Evolutionary conservation across 2,329 filamentous ascomycete species (phyloP).

Genomic region (Aspergillus amoenus): DNA sequence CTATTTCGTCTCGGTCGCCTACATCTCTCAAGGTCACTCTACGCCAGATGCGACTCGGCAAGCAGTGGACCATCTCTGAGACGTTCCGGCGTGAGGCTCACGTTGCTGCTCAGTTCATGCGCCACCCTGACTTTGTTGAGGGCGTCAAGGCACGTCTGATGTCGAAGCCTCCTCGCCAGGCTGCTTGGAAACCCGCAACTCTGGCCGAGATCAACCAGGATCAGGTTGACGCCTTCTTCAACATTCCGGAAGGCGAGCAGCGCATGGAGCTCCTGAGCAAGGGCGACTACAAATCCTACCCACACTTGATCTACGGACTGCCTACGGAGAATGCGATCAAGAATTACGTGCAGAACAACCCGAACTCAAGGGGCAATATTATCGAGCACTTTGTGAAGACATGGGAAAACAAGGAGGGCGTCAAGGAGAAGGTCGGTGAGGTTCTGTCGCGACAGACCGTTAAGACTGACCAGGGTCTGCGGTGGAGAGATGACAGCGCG

Average conservation of each 20-base stretch:
- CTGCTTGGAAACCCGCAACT: conserved; percentile 73
- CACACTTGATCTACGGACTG: conserved; percentile 66
- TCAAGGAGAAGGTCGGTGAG: conserved; percentile 66
- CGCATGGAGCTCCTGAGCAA: conserved; percentile 62
- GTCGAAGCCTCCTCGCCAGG: conserved; percentile 63
- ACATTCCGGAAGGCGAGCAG: conserved; percentile 44
- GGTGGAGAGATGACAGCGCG: conserved; percentile 20
- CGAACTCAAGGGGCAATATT: conserved; percentile 57
- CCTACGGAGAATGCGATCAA: conserved; percentile 65
- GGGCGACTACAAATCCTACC: conserved; percentile 69
- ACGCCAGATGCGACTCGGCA: conserved; percentile 75
- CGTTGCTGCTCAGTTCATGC: conserved; percentile 87
- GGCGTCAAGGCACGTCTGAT: conserved; percentile 83
- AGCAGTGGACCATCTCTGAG: conserved; percentile 75
- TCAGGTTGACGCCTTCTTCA: conserved; percentile 70
- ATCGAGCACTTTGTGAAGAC: conserved; percentile 61
- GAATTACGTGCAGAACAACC: conserved; percentile 41
- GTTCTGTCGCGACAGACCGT: conserved; percentile 64
- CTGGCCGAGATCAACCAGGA: conserved; percentile 64
- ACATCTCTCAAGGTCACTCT: conserved; percentile 83
- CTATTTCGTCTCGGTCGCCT: conserved; percentile 76
- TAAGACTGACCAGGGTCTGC: conserved; percentile 42
- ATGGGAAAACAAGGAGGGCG: conserved; percentile 66
- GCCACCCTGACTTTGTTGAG: conserved; percentile 84
- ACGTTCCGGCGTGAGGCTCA: conserved; percentile 83